These are phyloP conservation scores for Metarhizium robertsii DNA, from an alignment of 2,329 filamentous ascomycete genomes.

Conservation along the genomic window DNA sequence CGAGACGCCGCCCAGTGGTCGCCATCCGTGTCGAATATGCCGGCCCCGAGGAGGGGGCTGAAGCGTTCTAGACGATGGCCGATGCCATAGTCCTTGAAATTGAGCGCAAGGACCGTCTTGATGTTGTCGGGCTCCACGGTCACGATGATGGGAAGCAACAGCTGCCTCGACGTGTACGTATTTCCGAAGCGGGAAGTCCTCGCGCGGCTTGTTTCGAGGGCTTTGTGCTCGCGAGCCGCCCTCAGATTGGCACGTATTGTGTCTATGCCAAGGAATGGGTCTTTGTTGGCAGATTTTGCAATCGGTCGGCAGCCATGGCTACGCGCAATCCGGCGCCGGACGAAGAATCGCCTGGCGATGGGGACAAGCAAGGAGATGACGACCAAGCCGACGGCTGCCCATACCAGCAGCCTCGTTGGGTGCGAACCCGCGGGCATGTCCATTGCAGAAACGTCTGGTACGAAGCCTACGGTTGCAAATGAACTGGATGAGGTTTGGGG, in stretches of 20 bases:
- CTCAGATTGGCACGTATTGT: background rate
- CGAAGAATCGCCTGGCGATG: background rate
- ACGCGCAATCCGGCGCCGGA: background rate
- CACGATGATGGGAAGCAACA: conserved; percentile 4
- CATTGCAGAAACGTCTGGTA: too few species aligned
- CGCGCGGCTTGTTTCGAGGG: background rate
- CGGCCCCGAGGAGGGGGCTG: conserved; percentile 31
- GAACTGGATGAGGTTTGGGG: too few species aligned
- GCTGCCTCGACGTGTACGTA: background rate
- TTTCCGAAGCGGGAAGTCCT: background rate
- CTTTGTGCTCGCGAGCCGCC: background rate
- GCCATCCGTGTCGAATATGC: conserved; percentile 16
- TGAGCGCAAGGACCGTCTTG: conserved; percentile 16
- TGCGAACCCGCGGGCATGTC: too few species aligned
- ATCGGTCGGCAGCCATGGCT: conserved; percentile 5
- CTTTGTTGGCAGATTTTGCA: background rate
- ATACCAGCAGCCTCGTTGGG: background rate
- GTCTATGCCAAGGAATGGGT: conserved; percentile 5
- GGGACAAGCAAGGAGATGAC: background rate
- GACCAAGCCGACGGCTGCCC: background rate
- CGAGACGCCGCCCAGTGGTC: conserved; percentile 26
- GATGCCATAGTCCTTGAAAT: conserved; percentile 17
- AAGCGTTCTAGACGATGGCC: conserved; percentile 15
- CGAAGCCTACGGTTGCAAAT: too few species aligned
- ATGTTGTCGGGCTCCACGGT: conserved; percentile 17